A percentile compares a stretch with the other conserved stretches of the same genome.
Conservation (phyloP, 2,329 filamentous ascomycete species). For the Chaetomium sp. region DNA sequence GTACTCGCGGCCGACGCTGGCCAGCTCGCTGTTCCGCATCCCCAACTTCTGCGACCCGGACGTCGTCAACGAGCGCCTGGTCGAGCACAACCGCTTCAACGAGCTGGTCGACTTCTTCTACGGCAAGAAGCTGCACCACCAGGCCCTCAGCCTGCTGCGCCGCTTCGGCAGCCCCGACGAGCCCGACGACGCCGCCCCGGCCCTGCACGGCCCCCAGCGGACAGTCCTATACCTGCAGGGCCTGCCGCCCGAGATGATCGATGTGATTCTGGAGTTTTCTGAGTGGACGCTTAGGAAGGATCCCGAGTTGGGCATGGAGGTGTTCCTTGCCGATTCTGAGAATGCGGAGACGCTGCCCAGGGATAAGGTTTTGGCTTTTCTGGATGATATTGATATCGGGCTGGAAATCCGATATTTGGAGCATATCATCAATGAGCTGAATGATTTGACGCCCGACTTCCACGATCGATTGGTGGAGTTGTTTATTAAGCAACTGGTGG, state of each 20-base stretch:
- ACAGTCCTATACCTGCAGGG: conserved; percentile 91
- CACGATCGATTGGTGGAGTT: conserved; percentile 82
- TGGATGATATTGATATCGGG: conserved; percentile 67
- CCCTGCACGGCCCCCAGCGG: conserved; percentile 76
- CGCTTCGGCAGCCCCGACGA: conserved; percentile 71
- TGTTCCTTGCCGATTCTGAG: conserved; percentile 90
- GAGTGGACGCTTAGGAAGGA: conserved; percentile 80
- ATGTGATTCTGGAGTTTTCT: conserved; percentile 87
- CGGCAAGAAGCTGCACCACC: conserved; percentile 88
- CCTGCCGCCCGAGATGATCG: conserved; percentile 82
- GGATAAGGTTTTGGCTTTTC: conserved; percentile 71
- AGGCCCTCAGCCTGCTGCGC: conserved; percentile 79
- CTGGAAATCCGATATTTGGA: conserved; percentile 85
- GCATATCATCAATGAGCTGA: conserved; percentile 84
- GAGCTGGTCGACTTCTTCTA: conserved; percentile 98
- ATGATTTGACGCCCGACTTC: conserved; percentile 81
- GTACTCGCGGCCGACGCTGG: conserved; percentile 83
- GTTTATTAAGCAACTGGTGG: conserved; percentile 59
- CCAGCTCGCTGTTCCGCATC: conserved; percentile 88
- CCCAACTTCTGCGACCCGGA: conserved; percentile 96
- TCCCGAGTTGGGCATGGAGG: conserved; percentile 79
- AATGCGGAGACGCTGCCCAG: conserved; percentile 90
- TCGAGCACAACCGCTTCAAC: conserved; percentile 85
- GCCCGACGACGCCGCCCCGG: conserved; percentile 53
- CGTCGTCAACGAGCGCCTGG: conserved; percentile 89